phyloP scores from a whole-genome alignment of 2,329 filamentous ascomycete species.

The Neurospora crassa region DNA sequence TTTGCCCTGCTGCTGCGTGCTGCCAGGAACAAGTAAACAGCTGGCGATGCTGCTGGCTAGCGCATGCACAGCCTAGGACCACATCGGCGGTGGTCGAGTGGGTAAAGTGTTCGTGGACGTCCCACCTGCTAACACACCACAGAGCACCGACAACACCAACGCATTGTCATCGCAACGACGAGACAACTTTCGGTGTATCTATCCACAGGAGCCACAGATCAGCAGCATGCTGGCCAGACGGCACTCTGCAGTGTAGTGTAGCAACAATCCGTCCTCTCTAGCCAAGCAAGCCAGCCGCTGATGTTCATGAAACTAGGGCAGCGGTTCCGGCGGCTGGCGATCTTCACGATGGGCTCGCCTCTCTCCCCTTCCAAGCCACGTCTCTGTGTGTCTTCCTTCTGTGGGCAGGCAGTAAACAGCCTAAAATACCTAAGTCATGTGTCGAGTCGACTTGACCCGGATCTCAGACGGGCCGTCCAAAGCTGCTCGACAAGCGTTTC shows the following conservation, averaged over 20 bases:
- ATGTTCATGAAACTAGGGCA: background rate
- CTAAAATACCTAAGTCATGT: background rate
- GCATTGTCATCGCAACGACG: background rate
- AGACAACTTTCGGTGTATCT: background rate
- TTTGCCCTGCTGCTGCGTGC: background rate
- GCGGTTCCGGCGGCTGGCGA: background rate
- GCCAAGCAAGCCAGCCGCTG: background rate
- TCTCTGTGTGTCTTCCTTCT: background rate
- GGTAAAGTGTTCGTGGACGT: background rate
- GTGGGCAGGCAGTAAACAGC: background rate
- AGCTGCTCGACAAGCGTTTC: background rate
- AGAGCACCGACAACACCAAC: background rate
- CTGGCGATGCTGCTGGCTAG: background rate
- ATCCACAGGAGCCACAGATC: background rate
- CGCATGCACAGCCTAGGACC: background rate
- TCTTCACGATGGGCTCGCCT: background rate
- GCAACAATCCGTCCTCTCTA: background rate
- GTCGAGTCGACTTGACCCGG: background rate
- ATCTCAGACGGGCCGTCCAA: background rate
- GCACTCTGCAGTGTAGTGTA: background rate
- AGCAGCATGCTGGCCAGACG: background rate
- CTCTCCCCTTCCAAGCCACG: background rate
- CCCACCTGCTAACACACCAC: background rate
- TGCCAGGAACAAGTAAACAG: background rate
- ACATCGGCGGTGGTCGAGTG: background rate